Conservation (phyloP, 2,329 filamentous ascomycete species). For the Monosporascus ibericus region DNA sequence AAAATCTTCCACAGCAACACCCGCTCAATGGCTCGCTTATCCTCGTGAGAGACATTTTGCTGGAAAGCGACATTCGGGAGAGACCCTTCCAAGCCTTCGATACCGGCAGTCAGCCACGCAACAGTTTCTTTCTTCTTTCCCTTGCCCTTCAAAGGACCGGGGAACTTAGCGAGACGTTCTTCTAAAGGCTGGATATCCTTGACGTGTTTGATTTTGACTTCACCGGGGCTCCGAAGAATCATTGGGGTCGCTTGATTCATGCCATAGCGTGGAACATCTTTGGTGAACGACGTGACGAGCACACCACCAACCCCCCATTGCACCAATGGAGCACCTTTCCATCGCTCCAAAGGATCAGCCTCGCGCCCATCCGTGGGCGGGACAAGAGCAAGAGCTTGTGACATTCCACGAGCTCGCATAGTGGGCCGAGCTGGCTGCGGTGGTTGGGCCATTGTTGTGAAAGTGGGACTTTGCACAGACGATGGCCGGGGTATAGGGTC, state of each 20-base stretch:
- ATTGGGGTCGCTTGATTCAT: conserved; percentile 66
- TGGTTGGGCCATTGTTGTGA: conserved; percentile 23
- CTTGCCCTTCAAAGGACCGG: conserved; percentile 82
- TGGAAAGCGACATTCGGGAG: conserved; percentile 43
- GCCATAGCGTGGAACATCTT: conserved; percentile 79
- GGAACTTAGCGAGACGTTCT: conserved; percentile 74
- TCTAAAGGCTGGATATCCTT: conserved; percentile 67
- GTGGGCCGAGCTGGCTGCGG: conserved; percentile 18
- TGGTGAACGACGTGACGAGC: conserved; percentile 80
- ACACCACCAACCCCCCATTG: conserved; percentile 83
- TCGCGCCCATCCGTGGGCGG: conserved; percentile 60
- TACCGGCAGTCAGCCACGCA: conserved; percentile 71
- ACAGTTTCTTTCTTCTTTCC: conserved; percentile 92
- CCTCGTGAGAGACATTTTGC: conserved; percentile 48
- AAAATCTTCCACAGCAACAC: conserved; percentile 84
- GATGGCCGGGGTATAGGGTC: conserved; percentile 49
- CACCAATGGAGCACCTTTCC: conserved; percentile 85
- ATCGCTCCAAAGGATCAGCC: conserved; percentile 75
- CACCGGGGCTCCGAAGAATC: conserved; percentile 76
- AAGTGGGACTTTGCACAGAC: conserved; percentile 41
- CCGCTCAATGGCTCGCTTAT: conserved; percentile 73
- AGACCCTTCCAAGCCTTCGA: conserved; percentile 64
- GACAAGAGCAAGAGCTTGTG: conserved; percentile 51
- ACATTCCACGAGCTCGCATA: conserved; percentile 44
- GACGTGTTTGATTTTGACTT: conserved; percentile 69